Conservation (phyloP, 2,329 filamentous ascomycete species). For the Alternaria arborescens region DNA sequence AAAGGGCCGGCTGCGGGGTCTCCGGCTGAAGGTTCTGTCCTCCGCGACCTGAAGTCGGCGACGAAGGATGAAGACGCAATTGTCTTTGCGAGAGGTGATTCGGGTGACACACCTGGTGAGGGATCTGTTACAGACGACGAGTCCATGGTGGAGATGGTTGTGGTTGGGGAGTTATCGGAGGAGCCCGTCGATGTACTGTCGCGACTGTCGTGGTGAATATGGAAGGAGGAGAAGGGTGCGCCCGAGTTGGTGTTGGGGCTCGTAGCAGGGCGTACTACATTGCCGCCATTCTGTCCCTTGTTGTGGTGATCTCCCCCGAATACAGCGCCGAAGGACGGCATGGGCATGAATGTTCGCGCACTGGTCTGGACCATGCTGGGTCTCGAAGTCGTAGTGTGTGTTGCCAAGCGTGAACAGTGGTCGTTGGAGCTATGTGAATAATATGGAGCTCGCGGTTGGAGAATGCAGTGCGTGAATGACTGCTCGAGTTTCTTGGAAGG, state of each 20-base stretch:
- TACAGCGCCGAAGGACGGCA: constrained; percentile 80
- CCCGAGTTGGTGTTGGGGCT: constrained; percentile 46
- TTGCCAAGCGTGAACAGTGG: constrained; percentile 30
- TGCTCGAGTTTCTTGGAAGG: constrained; percentile 41
- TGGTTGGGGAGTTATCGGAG: constrained; percentile 93
- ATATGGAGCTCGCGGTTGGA: constrained; percentile 18
- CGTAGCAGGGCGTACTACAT: constrained; percentile 46
- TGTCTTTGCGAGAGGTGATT: constrained; percentile 81
- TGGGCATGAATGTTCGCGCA: constrained; percentile 54
- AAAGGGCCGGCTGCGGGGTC: constrained; percentile 60
- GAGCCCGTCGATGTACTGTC: constrained; percentile 86
- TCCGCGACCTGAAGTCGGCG: constrained; percentile 59
- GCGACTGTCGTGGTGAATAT: constrained; percentile 72
- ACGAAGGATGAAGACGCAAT: constrained; percentile 75
- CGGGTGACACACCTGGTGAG: constrained; percentile 87
- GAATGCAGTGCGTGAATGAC: constrained; percentile 22
- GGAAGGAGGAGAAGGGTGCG: constrained; percentile 56
- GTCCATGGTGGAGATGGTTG: constrained; percentile 90
- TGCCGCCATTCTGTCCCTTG: constrained; percentile 56
- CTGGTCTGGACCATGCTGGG: constrained; percentile 52
- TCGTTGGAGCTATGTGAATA: constrained; percentile 26
- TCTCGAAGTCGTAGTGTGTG: constrained; percentile 21
- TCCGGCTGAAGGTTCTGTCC: constrained; percentile 51
- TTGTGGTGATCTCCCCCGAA: constrained; percentile 68
- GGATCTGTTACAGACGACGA: constrained; percentile 89